Evolutionary conservation across 495 filamentous ascomycete species (phyloP), one percentile per base, ranked within the genome.

Genomic region (Xylaria bambusicola): DNA sequence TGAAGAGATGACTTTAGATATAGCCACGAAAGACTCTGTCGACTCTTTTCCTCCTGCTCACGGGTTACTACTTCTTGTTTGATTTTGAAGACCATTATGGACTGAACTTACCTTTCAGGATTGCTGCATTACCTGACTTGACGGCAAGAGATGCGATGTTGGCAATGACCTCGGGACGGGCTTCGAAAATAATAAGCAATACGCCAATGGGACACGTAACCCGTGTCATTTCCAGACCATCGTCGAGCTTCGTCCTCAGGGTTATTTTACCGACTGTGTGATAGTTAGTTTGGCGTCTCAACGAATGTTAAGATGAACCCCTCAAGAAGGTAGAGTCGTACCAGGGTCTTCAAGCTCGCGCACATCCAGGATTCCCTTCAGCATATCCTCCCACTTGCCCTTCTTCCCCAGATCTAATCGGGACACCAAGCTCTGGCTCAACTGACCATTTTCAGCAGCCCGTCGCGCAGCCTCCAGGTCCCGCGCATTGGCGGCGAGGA

Each of bases 71-170:
- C 6, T 27, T 60, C 33, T 61, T 51, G 24, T 23, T 13, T 7
- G 58, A 47, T 15, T 4, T 31, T 12, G 6, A 26, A 33, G 38
- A 24, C 3, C 9, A 3, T 40, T 1, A 54, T 9, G 9, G 24
- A 42, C 21, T 0, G 47, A n/a, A 10, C 2, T 21, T 50, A n/a
- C 69, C 93, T 83, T 99, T 99, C 46, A 99, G 76, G 60, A 99
- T 98, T 56, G 93, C 94, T 24, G 94, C 88, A 77, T 99, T 99
- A 55, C 92, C 94, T 15, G 94, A 97, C 71, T 99, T 99, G 62
- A 99, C 88, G 10, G 95, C 92, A 35, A 99, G 80, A n/a, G 95
- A 88, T 53, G 93, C 91, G 60, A 99, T 98, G 68, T 99, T 99
- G 42, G 95, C 94, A 71, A 99, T 99, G 56, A 99, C 95, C 71